Evolutionary conservation across 805 yeast species (phyloP), one percentile per base, ranked within the genome.

Genomic region (Starmerella gropengiesseri): DNA sequence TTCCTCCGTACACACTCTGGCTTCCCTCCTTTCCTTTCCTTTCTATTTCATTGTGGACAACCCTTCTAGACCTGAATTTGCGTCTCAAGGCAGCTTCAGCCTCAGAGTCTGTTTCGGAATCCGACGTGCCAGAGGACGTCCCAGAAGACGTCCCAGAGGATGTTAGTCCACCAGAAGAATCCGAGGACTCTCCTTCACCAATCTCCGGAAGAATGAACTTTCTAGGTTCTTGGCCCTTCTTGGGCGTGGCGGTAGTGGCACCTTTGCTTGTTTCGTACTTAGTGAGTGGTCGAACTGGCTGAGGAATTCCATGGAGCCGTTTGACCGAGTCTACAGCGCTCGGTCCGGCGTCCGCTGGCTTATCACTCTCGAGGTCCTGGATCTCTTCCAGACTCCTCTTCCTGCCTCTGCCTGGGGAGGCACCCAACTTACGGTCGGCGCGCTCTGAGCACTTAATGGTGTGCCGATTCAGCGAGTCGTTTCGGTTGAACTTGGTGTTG

Each of bases 401-500:
- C 11, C 26, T 23, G 11, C 11, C 26, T 7, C 11, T 8, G 11
- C 26, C 11, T 8, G 11, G 7, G 26, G 8, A 11, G 13, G 20
- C 8, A 5, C 14, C n/a, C 21, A 8, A n/a, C 38, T 13, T 19
- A 14, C 35, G 28, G 21, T 18, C 21, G 18, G 5, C 6, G 5
- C 41, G 33, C 17, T 30, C 25, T 17, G 25, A 20, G 32, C 50
- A 43, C 32, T 43, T 47, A 12, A 40, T 13, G 13, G 31, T 44
- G 27, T 49, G 48, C n/a, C 54, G 42, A 12, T 11, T 28, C 12
- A 43, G 37, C 20, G 51, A 43, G 25, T 50, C 54, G 11, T 33
- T 41, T n/a, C 54, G 43, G 8, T 44, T 45, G 40, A 50, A 50
- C 12, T 35, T 26, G 9, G 47, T 34, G 31, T 37, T 18, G 34